Conservation (phyloP, 2,329 filamentous ascomycete species). For the Corinectria fuckeliana region DNA sequence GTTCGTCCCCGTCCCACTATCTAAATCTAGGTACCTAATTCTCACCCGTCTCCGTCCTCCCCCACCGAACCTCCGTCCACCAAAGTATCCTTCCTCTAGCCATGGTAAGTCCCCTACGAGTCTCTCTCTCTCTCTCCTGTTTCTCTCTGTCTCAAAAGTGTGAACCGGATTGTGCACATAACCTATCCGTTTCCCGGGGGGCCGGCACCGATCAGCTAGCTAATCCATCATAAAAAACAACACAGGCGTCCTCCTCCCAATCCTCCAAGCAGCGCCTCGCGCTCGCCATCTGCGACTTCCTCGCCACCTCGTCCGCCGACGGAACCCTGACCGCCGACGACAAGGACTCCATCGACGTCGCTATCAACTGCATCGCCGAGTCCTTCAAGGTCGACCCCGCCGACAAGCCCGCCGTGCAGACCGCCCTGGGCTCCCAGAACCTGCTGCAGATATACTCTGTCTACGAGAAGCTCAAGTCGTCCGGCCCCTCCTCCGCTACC, state of each 20-base stretch:
- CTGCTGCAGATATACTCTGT: conserved; percentile 92
- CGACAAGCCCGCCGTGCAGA: conserved; percentile 73
- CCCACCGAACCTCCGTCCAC: no score
- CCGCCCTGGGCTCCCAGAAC: conserved; percentile 85
- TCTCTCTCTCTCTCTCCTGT: no score
- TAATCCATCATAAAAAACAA: background rate
- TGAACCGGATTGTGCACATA: no score
- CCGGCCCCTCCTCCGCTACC: conserved; percentile 48
- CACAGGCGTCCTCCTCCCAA: conserved; percentile 47
- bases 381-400: conserved; percentile 93
- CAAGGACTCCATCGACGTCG: conserved; percentile 91
- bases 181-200: no score
- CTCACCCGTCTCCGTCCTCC: conserved; percentile 14
- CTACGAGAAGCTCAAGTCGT: conserved; percentile 89
- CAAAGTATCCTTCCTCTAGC: background rate
- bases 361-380: conserved; percentile 91
- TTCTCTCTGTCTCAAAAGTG: no score
- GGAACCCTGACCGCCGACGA: conserved; percentile 89
- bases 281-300: conserved; percentile 96
- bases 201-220: background rate
- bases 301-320: conserved; percentile 81
- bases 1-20: no score
- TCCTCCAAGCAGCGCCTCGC: conserved; percentile 83
- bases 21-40: no score
- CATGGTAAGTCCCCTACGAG: conserved; percentile 12